A percentile compares a stretch with the other conserved stretches of the same genome.
These are phyloP conservation scores for Emiliania huxleyi DNA, from an alignment of 78 protist species.

Conservation along the genomic window DNA sequence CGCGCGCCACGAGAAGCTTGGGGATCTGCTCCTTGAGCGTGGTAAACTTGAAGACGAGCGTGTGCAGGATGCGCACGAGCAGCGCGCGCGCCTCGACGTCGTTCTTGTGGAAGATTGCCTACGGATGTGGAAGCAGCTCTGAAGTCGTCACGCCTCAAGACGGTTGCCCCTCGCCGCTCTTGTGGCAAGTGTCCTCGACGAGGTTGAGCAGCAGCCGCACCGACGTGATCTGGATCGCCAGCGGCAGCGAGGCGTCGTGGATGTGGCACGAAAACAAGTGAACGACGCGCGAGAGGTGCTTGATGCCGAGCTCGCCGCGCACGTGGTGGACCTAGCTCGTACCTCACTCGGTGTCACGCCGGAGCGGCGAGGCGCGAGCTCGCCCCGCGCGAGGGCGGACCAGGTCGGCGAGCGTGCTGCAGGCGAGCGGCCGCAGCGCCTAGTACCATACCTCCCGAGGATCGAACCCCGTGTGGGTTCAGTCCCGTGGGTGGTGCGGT, in stretches of 20 bases:
- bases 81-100: slow-evolving; percentile 58
- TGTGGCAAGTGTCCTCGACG: slow-evolving; percentile 73
- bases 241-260: slow-evolving; percentile 80
- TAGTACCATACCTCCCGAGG: too few species aligned
- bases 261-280: slow-evolving; percentile 74
- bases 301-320: slow-evolving; percentile 49
- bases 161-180: too few species aligned
- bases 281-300: slow-evolving; percentile 69
- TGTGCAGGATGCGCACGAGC: slow-evolving; percentile 67
- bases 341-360: too few species aligned
- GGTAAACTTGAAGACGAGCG: slow-evolving; percentile 75
- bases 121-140: too few species aligned
- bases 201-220: slow-evolving; percentile 82
- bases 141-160: too few species aligned
- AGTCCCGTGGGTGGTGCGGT: too few species aligned
- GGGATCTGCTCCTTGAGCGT: slow-evolving; percentile 64
- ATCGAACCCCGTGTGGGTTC: too few species aligned
- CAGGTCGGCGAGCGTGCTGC: slow-evolving; percentile 83
- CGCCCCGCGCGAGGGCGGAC: too few species aligned
- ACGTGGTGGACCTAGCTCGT: slow-evolving; percentile 77
- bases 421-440: slow-evolving; percentile 80
- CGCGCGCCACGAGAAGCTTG: slow-evolving; percentile 3
- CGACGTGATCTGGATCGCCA: slow-evolving; percentile 78
- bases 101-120: too few species aligned
- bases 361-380: too few species aligned